Conservation (phyloP, 345 rosid species). For the Anacardium occidentale region DNA sequence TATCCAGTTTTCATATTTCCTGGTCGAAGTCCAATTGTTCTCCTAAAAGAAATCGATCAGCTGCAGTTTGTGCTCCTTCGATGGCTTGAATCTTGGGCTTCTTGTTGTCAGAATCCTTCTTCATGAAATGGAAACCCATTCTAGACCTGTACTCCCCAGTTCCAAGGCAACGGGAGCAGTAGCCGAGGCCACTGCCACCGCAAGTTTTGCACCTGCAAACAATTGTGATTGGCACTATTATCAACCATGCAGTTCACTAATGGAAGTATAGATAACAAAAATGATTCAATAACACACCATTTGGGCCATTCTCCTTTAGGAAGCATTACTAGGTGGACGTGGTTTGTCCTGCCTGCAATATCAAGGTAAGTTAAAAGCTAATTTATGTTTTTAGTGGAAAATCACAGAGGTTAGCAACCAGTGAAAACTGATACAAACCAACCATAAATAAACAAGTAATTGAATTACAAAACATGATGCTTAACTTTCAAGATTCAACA, state of each 20-base stretch:
- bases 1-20: not conserved
- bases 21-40: not conserved
- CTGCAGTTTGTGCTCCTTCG: not conserved
- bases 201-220: slow-evolving; percentile 61
- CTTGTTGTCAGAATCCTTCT: slow-evolving; percentile 24
- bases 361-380: not conserved
- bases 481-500: not conserved
- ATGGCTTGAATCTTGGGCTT: not conserved
- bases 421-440: not conserved
- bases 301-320: slow-evolving; percentile 83
- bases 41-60: not conserved
- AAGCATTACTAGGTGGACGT: slow-evolving; percentile 53
- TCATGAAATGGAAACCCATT: slow-evolving; percentile 68
- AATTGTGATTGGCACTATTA: not conserved
- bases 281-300: slow-evolving; percentile 48
- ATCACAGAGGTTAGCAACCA: not conserved
- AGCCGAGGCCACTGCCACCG: slow-evolving; percentile 77
- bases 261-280: not conserved
- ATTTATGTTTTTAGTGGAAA: not conserved
- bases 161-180: slow-evolving; percentile 73
- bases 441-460: not conserved
- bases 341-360: slow-evolving; percentile 60
- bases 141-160: slow-evolving; percentile 60
- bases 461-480: no score
- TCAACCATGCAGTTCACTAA: not conserved